These are phyloP conservation scores for Phaffia rhodozyma DNA, from an alignment of 1,284 basidiomycete genomes.

Conservation along the genomic window DNA sequence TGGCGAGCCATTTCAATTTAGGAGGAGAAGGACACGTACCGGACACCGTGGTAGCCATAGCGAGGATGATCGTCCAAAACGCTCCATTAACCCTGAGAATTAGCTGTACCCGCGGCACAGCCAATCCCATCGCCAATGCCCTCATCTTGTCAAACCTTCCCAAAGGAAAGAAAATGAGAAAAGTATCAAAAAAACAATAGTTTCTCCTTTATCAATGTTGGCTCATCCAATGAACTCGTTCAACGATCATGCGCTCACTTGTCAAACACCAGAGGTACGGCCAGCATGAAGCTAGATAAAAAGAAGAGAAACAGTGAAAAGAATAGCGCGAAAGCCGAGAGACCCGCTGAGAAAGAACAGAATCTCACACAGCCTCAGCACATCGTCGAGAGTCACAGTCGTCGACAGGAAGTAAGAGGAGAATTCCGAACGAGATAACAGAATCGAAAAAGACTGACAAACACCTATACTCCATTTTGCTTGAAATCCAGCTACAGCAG, in stretches of 20 bases:
- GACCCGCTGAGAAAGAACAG: slow-evolving; percentile 49
- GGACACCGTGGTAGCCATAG: slow-evolving; percentile 47
- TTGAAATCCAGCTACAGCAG: slow-evolving; percentile 72
- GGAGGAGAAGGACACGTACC: neutral
- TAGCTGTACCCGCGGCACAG: slow-evolving; percentile 64
- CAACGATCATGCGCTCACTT: slow-evolving; percentile 40
- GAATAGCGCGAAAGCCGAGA: slow-evolving; percentile 74
- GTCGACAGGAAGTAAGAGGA: neutral
- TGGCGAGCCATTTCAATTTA: neutral
- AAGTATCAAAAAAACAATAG: neutral
- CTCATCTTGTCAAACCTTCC: slow-evolving; percentile 51
- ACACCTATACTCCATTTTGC: slow-evolving; percentile 66
- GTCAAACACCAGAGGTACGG: slow-evolving; percentile 69
- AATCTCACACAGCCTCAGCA: slow-evolving; percentile 10
- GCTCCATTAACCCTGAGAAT: slow-evolving; percentile 47
- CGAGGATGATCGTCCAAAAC: slow-evolving; percentile 20
- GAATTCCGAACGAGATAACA: neutral
- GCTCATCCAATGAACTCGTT: no score
- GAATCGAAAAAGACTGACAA: slow-evolving; percentile 45
- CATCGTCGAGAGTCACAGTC: neutral
- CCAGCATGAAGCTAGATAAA: slow-evolving; percentile 55
- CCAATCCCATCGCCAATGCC: slow-evolving; percentile 60
- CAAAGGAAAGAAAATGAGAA: neutral
- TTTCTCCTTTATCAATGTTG: no score
- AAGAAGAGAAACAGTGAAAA: slow-evolving; percentile 56